Evolutionary conservation across 345 rosid genomes (phyloP).

Genomic region (Hevea brasiliensis): DNA sequence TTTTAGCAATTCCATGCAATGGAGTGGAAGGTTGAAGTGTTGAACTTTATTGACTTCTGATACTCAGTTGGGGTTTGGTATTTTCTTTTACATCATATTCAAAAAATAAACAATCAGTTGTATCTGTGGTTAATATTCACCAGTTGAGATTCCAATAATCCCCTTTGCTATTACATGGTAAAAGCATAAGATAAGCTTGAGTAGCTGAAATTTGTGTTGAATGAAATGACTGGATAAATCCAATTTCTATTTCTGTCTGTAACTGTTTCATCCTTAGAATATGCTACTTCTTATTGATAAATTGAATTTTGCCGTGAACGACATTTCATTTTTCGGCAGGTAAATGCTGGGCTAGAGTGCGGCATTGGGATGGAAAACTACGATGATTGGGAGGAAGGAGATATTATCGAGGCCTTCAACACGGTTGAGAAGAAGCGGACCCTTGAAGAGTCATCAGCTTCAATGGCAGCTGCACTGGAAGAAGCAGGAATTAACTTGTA

Average conservation of each 20-base stretch:
- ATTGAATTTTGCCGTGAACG: neutral
- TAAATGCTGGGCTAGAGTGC: constrained; percentile 80
- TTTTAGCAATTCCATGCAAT: neutral
- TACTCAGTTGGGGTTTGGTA: neutral
- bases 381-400: constrained; percentile 81
- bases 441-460: constrained; percentile 95
- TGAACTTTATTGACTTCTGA: neutral
- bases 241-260: neutral
- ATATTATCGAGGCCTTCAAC: constrained; percentile 67
- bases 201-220: neutral
- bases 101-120: neutral
- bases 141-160: neutral
- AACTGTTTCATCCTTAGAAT: neutral
- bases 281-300: neutral
- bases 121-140: neutral
- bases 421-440: constrained; percentile 76
- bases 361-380: constrained; percentile 73
- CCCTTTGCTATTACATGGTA: neutral
- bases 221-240: neutral
- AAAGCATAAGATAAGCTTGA: neutral
- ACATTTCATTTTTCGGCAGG: constrained; percentile 42
- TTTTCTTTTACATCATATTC: neutral
- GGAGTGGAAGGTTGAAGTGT: neutral
- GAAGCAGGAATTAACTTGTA: constrained; percentile 52
- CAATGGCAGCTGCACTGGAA: constrained; percentile 83